These are phyloP conservation scores for Diphasiastrum complanatum DNA, from an alignment of 83 land plant species.

Conservation along the genomic window DNA sequence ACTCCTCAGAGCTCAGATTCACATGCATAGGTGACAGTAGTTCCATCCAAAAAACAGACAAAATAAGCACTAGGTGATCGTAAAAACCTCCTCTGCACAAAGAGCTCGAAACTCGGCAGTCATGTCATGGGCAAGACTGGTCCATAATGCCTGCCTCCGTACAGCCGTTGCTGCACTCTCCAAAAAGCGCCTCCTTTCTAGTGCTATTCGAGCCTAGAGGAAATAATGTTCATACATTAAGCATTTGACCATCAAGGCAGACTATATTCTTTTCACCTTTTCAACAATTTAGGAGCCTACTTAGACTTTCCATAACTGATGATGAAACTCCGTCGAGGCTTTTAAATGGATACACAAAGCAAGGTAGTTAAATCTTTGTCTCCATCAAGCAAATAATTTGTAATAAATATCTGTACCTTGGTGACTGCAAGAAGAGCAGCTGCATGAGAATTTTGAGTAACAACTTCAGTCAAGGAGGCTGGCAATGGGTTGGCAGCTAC, in stretches of 20 bases:
- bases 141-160: conserved; percentile 84
- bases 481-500: conserved; percentile 81
- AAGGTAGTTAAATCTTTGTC: no score
- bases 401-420: conserved; percentile 44
- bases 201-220: conserved; percentile 91
- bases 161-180: conserved; percentile 84
- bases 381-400: neutral
- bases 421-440: conserved; percentile 84
- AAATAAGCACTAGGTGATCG: no score
- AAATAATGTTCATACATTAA: neutral
- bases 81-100: conserved; percentile 94
- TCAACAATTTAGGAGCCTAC: no score
- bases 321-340: no score
- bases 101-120: conserved; percentile 95
- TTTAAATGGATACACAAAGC: no score
- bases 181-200: conserved; percentile 81
- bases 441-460: conserved; percentile 65
- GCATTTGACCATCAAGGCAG: neutral
- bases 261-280: no score
- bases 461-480: conserved; percentile 76
- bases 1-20: no score
- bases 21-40: no score
- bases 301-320: no score
- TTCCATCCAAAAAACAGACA: no score
- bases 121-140: conserved; percentile 96